Percentiles rank a stretch among this genome's conserved stretches.
Conservation (phyloP, 441 rosid species). For the Melastoma candidum region DNA sequence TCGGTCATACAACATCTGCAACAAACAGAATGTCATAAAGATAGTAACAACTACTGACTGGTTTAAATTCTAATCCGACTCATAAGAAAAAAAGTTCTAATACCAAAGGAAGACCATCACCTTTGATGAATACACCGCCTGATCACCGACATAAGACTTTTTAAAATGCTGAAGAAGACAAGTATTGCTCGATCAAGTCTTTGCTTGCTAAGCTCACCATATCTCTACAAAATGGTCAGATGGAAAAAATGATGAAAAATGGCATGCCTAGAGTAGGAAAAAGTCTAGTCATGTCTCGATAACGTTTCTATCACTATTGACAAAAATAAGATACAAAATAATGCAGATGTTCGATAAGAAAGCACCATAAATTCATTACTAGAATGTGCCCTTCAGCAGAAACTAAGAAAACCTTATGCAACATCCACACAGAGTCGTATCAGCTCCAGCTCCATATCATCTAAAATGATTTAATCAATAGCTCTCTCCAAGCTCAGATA, state of each 20-base stretch:
- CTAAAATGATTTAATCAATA: no score
- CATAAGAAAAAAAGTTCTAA: background rate
- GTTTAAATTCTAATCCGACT: background rate
- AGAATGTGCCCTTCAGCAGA: no score
- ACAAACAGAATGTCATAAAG: slow-evolving; percentile 29
- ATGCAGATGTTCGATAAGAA: no score
- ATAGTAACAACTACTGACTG: slow-evolving; percentile 9
- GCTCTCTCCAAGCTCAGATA: no score
- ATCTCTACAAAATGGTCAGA: slow-evolving; percentile 48
- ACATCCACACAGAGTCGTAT: no score
- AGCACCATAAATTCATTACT: no score
- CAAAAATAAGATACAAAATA: background rate
- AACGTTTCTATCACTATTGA: background rate
- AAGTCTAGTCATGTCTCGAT: no score
- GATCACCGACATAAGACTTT: slow-evolving; percentile 99
- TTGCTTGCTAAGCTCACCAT: slow-evolving; percentile 85
- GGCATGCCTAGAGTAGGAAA: no score
- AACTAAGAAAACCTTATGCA: no score
- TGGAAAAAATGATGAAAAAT: background rate
- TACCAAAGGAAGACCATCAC: slow-evolving; percentile 29
- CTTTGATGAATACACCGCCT: slow-evolving; percentile 98
- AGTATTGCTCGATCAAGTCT: slow-evolving; percentile 99
- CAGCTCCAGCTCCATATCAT: no score
- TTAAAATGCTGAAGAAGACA: slow-evolving; percentile 94
- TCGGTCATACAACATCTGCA: slow-evolving; percentile 96